These are phyloP conservation scores for Eragrostis curvula DNA, from an alignment of 176 grass and related monocot genomes.

Conservation along the genomic window DNA sequence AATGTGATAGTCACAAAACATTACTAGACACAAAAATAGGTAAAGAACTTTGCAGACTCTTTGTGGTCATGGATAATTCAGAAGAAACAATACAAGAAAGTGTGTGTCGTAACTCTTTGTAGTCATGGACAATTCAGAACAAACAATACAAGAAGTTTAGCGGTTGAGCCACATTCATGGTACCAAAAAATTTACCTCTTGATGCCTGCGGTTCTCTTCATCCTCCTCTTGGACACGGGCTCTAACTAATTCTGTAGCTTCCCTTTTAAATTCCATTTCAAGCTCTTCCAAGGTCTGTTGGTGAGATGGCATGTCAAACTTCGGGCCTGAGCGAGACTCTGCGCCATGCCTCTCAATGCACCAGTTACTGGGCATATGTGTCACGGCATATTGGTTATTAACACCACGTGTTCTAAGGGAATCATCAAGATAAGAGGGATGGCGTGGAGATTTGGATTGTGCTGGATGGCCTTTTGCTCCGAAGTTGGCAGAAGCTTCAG, in stretches of 20 bases:
- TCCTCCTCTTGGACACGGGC: slow-evolving; percentile 75
- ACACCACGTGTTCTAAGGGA: slow-evolving; percentile 64
- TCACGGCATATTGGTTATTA: slow-evolving; percentile 43
- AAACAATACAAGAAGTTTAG: slow-evolving; percentile 23
- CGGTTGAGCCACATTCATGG: slow-evolving; percentile 4
- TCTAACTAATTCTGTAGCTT: slow-evolving; percentile 67
- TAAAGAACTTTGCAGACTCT: neutral
- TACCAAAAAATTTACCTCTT: slow-evolving; percentile 62
- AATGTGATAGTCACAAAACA: neutral
- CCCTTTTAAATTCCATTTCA: slow-evolving; percentile 78
- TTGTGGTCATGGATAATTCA: neutral
- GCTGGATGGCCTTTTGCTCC: slow-evolving; percentile 71
- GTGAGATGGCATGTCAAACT: slow-evolving; percentile 53
- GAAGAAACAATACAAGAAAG: neutral
- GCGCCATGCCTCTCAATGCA: slow-evolving; percentile 59
- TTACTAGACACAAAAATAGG: neutral
- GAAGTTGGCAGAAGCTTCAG: slow-evolving; percentile 90
- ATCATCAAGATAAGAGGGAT: slow-evolving; percentile 58
- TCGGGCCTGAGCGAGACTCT: slow-evolving; percentile 44
- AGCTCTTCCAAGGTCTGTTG: slow-evolving; percentile 76
- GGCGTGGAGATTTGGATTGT: slow-evolving; percentile 75
- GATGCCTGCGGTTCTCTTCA: slow-evolving; percentile 86
- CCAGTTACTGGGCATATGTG: slow-evolving; percentile 57
- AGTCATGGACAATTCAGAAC: slow-evolving; percentile 1
- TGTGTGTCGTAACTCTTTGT: slow-evolving; percentile 16